Base-by-base conservation (phyloP, 345 rosid genomes). In the Trapa bicornis region DNA sequence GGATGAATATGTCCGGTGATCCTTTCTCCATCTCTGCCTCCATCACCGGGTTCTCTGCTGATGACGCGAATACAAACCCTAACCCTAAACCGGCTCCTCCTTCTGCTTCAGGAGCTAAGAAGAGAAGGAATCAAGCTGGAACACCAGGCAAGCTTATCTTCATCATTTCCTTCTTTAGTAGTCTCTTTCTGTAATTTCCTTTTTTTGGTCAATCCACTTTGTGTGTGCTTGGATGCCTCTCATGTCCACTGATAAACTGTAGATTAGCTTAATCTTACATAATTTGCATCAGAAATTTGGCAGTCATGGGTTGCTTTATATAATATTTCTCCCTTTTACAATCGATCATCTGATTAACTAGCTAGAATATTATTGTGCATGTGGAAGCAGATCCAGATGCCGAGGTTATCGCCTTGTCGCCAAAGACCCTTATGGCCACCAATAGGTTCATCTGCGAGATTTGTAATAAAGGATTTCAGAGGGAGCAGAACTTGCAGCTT, bases 91-190 rank as follows among this genome's bases (percentile, higher is more conserved):
- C 79, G 6, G 37, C 42, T 2, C 6, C 63, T 35, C 7, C 63
- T 33, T 58, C 63, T 38, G 10, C 38, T 35, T 58, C 63, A 2
- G 63, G 38, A 2, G 37, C 63, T 65, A 87, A 87, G 75, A 86
- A 65, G 81, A 87, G 81, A 78, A 77, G 91, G 77, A 87, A 76
- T 74, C 75, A 84, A 64, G 90, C 94, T 4, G 94, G 94, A 67
- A 87, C 79, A 67, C 94, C 94, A 85, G 94, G 94, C 76, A 71
- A 81, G 82, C 74, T 6, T 65, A 6, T 3, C 16, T 58, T 29
- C 0, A 10, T 32, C 63, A 7, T 32, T 16, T 35, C 5, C 43
- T 52, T 17, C 29, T 52, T 52, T 7, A 17, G 22, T 52, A 16
- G 7, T 29, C 22, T 52, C 22, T 52, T 52, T 52, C 7, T 52